Conservation (phyloP, 2,329 filamentous ascomycete species). For the Coniochaeta pulveracea region DNA sequence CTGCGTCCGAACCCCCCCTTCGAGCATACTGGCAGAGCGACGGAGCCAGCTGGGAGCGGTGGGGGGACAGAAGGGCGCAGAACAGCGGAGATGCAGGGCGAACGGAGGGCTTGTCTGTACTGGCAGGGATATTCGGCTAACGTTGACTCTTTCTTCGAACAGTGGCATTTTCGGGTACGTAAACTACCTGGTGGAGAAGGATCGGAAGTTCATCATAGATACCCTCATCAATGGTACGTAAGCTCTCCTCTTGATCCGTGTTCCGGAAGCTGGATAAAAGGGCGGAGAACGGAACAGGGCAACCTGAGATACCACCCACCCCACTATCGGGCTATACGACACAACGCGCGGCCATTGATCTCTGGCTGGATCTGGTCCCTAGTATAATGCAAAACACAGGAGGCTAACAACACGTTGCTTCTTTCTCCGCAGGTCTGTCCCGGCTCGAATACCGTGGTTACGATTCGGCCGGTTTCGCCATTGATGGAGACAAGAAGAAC, state of each 20-base stretch:
- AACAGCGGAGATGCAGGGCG: no score
- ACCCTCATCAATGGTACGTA: constrained; percentile 86
- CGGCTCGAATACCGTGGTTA: constrained; percentile 98
- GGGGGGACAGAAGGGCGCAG: no score
- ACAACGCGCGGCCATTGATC: no score
- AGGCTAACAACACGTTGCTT: constrained; percentile 7
- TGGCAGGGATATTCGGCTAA: constrained; percentile 10
- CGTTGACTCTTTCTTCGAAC: constrained; percentile 13
- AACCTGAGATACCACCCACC: no score
- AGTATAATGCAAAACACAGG: background rate
- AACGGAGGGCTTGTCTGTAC: no score
- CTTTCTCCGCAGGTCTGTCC: constrained; percentile 56
- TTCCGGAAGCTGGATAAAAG: constrained; percentile 4
- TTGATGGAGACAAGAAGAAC: constrained; percentile 98
- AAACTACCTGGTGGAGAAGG: constrained; percentile 98
- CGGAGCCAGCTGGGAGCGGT: no score
- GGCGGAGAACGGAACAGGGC: background rate
- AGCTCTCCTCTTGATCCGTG: no score
- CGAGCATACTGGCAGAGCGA: no score
- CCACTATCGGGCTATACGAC: background rate
- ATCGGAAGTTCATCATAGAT: constrained; percentile 90
- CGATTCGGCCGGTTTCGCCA: constrained; percentile 88
- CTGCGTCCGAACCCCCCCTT: background rate
- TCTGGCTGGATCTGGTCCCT: no score
- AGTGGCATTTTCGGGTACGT: constrained; percentile 98